Conservation (phyloP, 139 green algal species). For the Volvox africanus region DNA sequence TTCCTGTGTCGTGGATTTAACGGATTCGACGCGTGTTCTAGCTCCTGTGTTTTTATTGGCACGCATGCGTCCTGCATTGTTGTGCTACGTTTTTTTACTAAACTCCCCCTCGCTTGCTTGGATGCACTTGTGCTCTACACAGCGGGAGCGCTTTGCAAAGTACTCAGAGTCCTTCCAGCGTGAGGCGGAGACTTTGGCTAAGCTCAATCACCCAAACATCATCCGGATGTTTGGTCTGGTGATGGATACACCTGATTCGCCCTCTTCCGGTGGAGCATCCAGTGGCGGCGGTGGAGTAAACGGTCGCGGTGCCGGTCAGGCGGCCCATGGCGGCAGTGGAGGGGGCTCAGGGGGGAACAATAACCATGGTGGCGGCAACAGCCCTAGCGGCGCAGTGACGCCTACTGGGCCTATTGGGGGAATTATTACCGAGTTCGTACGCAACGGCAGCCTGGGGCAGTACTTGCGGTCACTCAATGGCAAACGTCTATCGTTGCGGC, state of each 20-base stretch:
- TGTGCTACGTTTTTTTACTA: no score
- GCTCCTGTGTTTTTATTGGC: no score
- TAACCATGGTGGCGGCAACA: not conserved
- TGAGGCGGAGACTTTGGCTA: slow-evolving; percentile 84
- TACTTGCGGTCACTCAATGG: slow-evolving; percentile 61
- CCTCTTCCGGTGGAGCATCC: not conserved
- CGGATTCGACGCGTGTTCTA: no score
- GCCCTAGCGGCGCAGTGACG: not conserved
- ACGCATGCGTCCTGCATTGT: no score
- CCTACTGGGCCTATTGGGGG: slow-evolving; percentile 60
- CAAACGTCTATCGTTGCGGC: slow-evolving; percentile 66
- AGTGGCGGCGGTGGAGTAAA: not conserved
- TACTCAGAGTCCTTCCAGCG: slow-evolving; percentile 86
- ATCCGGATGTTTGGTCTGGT: slow-evolving; percentile 94
- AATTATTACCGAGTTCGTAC: slow-evolving; percentile 94
- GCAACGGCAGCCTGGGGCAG: slow-evolving; percentile 74
- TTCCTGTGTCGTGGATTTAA: no score
- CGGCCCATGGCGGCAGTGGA: slow-evolving; percentile 31
- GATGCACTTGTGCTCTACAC: not conserved
- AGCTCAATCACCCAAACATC: slow-evolving; percentile 94
- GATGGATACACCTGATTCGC: slow-evolving; percentile 50
- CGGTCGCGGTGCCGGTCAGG: not conserved
- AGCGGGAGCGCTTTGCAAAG: slow-evolving; percentile 73
- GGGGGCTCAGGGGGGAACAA: slow-evolving; percentile 3
- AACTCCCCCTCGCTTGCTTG: not conserved